Conservation (phyloP, 768 basidiomycete genomes). For the Ramaria rubella region DNA sequence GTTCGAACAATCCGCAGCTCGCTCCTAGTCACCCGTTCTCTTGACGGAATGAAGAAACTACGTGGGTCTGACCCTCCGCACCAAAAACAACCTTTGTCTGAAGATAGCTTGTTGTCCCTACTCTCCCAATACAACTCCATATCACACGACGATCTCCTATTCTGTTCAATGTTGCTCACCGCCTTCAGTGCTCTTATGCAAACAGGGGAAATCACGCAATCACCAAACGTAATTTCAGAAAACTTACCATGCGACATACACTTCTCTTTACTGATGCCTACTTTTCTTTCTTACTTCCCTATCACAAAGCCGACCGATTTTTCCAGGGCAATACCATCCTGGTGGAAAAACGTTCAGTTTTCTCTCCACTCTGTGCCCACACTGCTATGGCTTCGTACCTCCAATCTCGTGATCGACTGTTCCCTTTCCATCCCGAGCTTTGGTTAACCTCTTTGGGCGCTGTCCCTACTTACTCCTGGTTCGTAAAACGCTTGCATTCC, state of each 20-base stretch:
- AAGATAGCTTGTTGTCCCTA: neutral
- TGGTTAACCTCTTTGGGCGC: neutral
- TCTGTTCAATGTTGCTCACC: slow-evolving; percentile 6
- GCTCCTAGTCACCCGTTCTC: slow-evolving; percentile 19
- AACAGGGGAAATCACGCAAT: slow-evolving; percentile 10
- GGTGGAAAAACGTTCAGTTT: neutral
- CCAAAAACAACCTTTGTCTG: no score
- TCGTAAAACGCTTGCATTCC: neutral
- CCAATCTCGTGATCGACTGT: no score
- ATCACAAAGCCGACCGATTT: slow-evolving; percentile 6
- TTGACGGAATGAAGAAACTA: neutral
- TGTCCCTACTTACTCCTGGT: no score
- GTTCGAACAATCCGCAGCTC: slow-evolving; percentile 20
- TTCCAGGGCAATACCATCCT: neutral
- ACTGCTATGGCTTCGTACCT: no score
- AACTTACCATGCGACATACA: no score
- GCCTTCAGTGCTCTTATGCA: slow-evolving; percentile 11
- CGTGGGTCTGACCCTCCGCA: neutral
- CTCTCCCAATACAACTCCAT: neutral
- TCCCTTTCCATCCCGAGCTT: no score
- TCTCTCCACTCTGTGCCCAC: neutral
- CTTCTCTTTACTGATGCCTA: neutral
- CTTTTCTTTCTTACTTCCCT: neutral
- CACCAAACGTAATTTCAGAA: neutral
- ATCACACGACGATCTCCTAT: slow-evolving; percentile 10